phyloP scores from a whole-genome alignment of 148 eudicot species.

The Vaccinium darrowii region DNA sequence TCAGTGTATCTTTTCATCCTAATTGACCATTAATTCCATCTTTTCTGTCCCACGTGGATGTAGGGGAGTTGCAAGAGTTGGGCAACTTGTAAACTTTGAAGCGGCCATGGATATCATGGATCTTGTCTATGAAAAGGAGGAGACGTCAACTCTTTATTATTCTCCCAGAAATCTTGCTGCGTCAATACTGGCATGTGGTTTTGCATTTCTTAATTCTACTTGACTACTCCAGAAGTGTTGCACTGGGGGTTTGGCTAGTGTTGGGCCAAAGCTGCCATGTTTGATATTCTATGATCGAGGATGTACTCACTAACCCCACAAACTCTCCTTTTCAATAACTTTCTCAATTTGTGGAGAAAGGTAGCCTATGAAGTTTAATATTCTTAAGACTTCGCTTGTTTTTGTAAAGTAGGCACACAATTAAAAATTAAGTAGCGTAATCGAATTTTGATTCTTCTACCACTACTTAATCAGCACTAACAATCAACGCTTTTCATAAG shows the following conservation, averaged over 20 bases:
- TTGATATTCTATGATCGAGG: no score
- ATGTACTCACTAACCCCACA: not conserved
- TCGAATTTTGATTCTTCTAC: not conserved
- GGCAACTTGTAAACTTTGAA: conserved; percentile 57
- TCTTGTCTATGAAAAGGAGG: conserved; percentile 73
- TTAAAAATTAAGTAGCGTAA: not conserved
- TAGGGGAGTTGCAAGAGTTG: conserved; percentile 60
- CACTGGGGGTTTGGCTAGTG: not conserved
- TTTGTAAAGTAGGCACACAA: no score
- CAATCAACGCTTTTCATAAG: no score
- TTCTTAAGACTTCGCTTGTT: not conserved
- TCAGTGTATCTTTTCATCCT: not conserved
- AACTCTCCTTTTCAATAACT: not conserved
- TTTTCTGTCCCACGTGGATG: conserved; percentile 10
- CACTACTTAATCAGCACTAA: not conserved
- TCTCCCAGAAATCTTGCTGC: conserved; percentile 50
- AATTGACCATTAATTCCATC: not conserved
- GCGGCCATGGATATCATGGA: conserved; percentile 80
- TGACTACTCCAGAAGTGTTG: not conserved
- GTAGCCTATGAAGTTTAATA: not conserved
- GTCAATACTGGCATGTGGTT: conserved; percentile 42
- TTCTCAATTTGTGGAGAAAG: not conserved
- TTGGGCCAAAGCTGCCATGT: no score
- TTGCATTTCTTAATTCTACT: not conserved
- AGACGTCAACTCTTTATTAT: conserved; percentile 33